Evolutionary conservation across 2,329 filamentous ascomycete species (phyloP).

Genomic region (Cladophialophora psammophila): DNA sequence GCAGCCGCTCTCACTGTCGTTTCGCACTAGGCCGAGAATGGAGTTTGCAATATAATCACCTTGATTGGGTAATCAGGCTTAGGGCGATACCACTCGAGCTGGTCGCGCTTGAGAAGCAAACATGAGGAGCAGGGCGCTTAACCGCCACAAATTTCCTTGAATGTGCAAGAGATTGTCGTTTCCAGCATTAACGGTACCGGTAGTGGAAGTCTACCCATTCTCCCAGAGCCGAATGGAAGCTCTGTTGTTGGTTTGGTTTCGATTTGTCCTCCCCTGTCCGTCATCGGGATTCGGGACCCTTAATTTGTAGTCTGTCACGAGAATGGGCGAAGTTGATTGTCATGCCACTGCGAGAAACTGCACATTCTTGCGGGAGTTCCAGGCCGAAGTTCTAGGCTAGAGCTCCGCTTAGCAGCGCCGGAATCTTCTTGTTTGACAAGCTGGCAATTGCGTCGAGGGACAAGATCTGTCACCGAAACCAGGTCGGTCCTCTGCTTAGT

Average conservation of each 20-base stretch:
- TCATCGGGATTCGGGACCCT: background rate
- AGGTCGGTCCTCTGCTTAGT: background rate
- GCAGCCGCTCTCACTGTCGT: background rate
- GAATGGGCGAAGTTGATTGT: background rate
- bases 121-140: background rate
- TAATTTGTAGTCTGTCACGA: background rate
- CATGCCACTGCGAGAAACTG: background rate
- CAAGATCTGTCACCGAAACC: background rate
- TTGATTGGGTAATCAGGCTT: background rate
- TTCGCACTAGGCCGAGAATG: background rate
- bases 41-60: conserved; percentile 5
- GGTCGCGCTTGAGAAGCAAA: background rate
- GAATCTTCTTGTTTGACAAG: background rate
- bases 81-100: background rate
- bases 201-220: background rate
- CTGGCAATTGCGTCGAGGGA: background rate
- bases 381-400: background rate
- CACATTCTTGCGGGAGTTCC: background rate
- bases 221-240: background rate
- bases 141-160: conserved; percentile 1
- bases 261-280: background rate
- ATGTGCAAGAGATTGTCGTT: background rate
- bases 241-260: background rate
- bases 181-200: background rate
- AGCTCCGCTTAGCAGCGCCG: background rate